Conservation (phyloP, 1,284 basidiomycete species). For the Fomitopsis palustris region DNA sequence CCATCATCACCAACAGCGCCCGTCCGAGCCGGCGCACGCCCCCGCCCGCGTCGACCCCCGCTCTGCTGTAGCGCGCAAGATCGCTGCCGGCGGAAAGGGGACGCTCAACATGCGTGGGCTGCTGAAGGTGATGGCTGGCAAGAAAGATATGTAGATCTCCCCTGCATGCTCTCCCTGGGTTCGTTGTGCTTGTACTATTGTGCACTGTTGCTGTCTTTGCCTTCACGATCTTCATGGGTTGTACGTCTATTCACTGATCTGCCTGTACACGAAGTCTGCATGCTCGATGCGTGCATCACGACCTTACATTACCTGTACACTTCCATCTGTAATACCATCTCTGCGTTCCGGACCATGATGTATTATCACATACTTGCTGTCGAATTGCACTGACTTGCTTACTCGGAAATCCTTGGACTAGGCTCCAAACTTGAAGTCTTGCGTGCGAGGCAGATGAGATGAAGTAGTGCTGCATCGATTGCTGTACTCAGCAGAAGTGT, state of each 20-base stretch:
- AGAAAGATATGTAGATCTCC: slow-evolving; percentile 11
- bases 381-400: not conserved
- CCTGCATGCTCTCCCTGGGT: not conserved
- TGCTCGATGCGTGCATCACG: not conserved
- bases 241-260: not conserved
- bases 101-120: slow-evolving; percentile 14
- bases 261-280: slow-evolving; percentile 1
- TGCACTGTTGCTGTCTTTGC: not conserved
- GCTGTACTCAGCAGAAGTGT: not conserved
- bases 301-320: not conserved
- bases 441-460: no score
- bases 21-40: not conserved
- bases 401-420: not conserved
- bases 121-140: slow-evolving; percentile 14
- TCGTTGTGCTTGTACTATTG: not conserved
- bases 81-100: slow-evolving; percentile 2
- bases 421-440: no score
- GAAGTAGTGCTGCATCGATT: no score
- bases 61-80: slow-evolving; percentile 10
- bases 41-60: not conserved
- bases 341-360: not conserved
- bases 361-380: not conserved
- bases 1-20: not conserved
- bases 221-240: not conserved
- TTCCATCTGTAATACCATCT: not conserved